A percentile compares a stretch with the other conserved stretches of the same genome.
These are phyloP conservation scores for Trichosporon ovoides DNA, from an alignment of 1,284 basidiomycete species.

Conservation along the genomic window DNA sequence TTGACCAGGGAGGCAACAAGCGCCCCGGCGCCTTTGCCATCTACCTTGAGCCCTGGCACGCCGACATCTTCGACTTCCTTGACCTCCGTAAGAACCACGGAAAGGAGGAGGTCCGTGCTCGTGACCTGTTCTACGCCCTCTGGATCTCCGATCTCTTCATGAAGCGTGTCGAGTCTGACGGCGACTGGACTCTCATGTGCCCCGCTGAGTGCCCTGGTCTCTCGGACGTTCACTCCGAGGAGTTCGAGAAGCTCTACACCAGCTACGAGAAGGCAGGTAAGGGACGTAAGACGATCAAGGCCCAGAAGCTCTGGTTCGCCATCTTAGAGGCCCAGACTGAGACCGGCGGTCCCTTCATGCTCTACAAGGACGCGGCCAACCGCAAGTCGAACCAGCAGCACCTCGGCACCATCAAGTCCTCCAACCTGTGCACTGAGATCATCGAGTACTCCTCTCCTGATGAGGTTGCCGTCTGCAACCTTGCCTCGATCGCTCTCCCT, in stretches of 20 bases:
- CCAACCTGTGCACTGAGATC: slow-evolving; percentile 98
- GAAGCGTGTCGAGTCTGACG: slow-evolving; percentile 83
- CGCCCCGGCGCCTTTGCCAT: slow-evolving; percentile 97
- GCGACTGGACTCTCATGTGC: slow-evolving; percentile 95
- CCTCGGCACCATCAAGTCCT: slow-evolving; percentile 97
- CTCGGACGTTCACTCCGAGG: slow-evolving; percentile 82
- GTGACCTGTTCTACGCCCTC: slow-evolving; percentile 96
- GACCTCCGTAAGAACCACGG: slow-evolving; percentile 99
- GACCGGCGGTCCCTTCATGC: slow-evolving; percentile 97
- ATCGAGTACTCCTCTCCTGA: slow-evolving; percentile 98
- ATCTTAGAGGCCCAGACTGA: slow-evolving; percentile 96
- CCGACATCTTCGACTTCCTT: slow-evolving; percentile 95
- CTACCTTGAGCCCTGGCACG: slow-evolving; percentile 97
- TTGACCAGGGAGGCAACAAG: slow-evolving; percentile 99
- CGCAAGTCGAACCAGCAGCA: slow-evolving; percentile 98
- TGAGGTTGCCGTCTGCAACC: slow-evolving; percentile 97
- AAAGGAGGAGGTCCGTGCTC: slow-evolving; percentile 94
- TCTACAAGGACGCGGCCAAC: slow-evolving; percentile 91
- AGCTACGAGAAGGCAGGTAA: slow-evolving; percentile 89
- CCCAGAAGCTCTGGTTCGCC: slow-evolving; percentile 98
- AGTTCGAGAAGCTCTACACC: slow-evolving; percentile 86
- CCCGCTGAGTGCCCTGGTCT: slow-evolving; percentile 92
- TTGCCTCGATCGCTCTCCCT: slow-evolving; percentile 94
- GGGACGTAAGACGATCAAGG: slow-evolving; percentile 76
- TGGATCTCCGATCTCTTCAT: slow-evolving; percentile 99